These are phyloP conservation scores for Aspergillus pseudotamarii DNA, from an alignment of 2,329 filamentous ascomycete species.

Conservation along the genomic window DNA sequence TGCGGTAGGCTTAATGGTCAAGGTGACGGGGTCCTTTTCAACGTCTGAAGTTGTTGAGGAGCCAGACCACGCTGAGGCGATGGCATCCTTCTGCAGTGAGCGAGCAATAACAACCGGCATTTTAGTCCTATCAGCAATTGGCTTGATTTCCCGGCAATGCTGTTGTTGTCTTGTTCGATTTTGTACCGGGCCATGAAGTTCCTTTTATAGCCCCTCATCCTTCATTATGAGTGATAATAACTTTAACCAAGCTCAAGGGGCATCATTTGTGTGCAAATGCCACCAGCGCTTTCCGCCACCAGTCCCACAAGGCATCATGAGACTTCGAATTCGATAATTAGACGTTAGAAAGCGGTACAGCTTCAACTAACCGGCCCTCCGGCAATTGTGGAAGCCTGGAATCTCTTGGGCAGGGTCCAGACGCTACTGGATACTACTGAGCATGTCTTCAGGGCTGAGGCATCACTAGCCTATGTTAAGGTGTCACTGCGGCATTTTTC, in stretches of 20 bases:
- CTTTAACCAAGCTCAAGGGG: constrained; percentile 6
- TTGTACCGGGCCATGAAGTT: neutral
- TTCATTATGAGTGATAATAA: neutral
- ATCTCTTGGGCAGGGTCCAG: neutral
- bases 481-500: constrained; percentile 5
- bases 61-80: neutral
- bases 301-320: constrained; percentile 7
- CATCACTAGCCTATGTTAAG: neutral
- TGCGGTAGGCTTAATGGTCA: neutral
- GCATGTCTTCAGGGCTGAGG: neutral
- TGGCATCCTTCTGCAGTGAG: constrained; percentile 1
- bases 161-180: neutral
- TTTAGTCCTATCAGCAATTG: neutral
- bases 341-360: neutral
- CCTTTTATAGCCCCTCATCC: neutral
- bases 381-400: neutral
- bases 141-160: neutral
- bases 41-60: constrained; percentile 9
- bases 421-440: neutral
- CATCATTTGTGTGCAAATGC: constrained; percentile 1
- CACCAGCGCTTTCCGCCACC: neutral
- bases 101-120: constrained; percentile 21
- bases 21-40: constrained; percentile 13
- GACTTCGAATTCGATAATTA: neutral
- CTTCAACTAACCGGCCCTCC: neutral